phyloP scores from a whole-genome alignment of 352 stramenopile genomes.

The Globisporangium sylvaticum region DNA sequence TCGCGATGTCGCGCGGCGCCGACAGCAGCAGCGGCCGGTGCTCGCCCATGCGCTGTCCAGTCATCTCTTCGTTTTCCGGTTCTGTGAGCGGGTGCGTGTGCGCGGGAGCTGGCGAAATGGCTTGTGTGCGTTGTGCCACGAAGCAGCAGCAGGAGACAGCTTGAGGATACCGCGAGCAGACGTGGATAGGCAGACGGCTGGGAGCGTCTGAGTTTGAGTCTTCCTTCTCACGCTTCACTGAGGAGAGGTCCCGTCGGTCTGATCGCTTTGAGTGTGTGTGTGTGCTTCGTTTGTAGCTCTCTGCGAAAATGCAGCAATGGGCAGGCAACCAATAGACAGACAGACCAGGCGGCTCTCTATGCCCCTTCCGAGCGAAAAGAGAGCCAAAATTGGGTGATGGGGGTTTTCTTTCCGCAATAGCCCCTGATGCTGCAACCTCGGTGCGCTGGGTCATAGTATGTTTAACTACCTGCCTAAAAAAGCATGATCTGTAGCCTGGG shows the following conservation, averaged over 20 bases:
- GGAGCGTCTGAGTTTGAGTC: neutral
- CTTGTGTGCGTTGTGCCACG: neutral
- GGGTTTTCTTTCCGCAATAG: neutral
- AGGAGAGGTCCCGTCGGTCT: neutral
- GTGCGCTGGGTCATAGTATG: neutral
- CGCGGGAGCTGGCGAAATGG: neutral
- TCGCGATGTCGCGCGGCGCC: conserved; percentile 10
- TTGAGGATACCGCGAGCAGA: neutral
- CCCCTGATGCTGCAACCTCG: neutral
- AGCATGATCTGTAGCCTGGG: no score
- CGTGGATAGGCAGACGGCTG: no score
- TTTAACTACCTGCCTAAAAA: neutral
- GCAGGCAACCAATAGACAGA: neutral
- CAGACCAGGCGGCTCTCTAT: neutral
- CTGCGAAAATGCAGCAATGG: neutral
- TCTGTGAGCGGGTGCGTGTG: neutral
- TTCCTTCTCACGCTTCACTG: neutral
- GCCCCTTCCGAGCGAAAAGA: neutral
- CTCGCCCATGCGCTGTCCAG: conserved; percentile 2
- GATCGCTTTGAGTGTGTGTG: neutral
- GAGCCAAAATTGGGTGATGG: neutral
- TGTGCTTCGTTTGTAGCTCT: neutral
- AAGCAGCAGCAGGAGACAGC: neutral
- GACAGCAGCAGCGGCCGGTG: conserved; percentile 8
- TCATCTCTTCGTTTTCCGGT: neutral